phyloP scores from a whole-genome alignment of 257 asterid genomes.

The Gentiana dahurica region DNA sequence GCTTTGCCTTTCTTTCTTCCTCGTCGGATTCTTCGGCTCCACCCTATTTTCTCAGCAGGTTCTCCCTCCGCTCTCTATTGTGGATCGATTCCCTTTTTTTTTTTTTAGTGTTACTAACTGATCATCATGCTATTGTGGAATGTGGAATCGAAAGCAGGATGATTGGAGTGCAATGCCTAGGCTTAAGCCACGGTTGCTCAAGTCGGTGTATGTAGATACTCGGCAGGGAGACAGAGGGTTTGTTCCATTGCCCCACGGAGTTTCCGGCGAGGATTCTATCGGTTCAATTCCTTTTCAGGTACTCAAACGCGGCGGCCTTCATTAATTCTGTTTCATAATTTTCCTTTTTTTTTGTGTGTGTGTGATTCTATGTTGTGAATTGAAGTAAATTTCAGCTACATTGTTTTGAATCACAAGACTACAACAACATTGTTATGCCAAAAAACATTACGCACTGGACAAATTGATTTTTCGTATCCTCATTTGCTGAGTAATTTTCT shows the following conservation, averaged over 20 bases:
- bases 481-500: no score
- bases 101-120: background rate
- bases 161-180: constrained; percentile 20
- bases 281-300: constrained; percentile 78
- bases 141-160: constrained; percentile 13
- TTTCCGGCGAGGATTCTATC: constrained; percentile 46
- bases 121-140: background rate
- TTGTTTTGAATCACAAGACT: no score
- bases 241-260: constrained; percentile 50
- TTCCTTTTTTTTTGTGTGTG: background rate
- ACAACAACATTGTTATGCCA: no score
- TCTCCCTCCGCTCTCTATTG: background rate
- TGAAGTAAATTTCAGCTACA: no score
- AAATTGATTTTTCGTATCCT: no score
- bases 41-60: constrained; percentile 73
- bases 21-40: constrained; percentile 76
- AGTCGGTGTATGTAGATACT: constrained; percentile 24
- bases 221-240: constrained; percentile 22
- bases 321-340: background rate
- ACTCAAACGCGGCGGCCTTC: background rate
- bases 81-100: background rate
- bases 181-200: constrained; percentile 31
- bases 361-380: no score
- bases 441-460: no score
- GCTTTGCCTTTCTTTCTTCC: constrained; percentile 67